Evolutionary conservation across 2,329 filamentous ascomycete genomes (phyloP).

Genomic region (Dactylellina leptospora): DNA sequence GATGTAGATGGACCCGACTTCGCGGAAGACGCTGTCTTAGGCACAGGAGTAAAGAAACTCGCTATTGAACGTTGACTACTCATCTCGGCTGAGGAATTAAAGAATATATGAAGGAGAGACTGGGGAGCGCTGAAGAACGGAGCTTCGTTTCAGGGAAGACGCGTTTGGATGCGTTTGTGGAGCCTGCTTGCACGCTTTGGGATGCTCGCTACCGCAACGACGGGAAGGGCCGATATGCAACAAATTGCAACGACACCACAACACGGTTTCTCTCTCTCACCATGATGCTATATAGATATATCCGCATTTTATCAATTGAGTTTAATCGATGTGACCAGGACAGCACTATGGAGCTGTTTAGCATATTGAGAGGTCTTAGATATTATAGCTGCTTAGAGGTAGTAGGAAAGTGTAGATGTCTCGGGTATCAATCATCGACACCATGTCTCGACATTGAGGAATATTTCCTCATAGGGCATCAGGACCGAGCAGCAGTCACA

Average conservation of each 20-base stretch:
- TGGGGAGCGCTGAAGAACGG: neutral
- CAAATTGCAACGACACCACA: slow-evolving; percentile 20
- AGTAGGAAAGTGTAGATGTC: too few species aligned
- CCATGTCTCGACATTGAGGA: too few species aligned
- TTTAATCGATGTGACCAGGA: neutral
- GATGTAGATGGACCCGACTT: slow-evolving; percentile 14
- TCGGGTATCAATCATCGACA: too few species aligned
- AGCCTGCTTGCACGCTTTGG: slow-evolving; percentile 6
- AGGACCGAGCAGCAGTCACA: too few species aligned
- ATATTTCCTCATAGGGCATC: too few species aligned
- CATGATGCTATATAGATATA: neutral
- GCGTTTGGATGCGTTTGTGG: slow-evolving; percentile 30
- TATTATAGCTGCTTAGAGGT: too few species aligned
- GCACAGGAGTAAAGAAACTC: slow-evolving; percentile 46
- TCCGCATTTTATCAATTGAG: too few species aligned
- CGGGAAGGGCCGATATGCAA: slow-evolving; percentile 11
- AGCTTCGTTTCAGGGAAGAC: slow-evolving; percentile 26
- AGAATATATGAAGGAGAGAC: neutral
- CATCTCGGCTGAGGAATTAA: slow-evolving; percentile 9
- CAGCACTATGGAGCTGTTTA: too few species aligned
- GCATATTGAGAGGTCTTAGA: too few species aligned
- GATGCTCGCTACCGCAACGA: slow-evolving; percentile 15
- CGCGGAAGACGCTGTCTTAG: slow-evolving; percentile 11
- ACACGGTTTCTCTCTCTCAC: too few species aligned
- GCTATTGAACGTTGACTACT: slow-evolving; percentile 47